These are phyloP conservation scores for Lactarius sanguifluus DNA, from an alignment of 768 basidiomycete genomes.

Conservation along the genomic window DNA sequence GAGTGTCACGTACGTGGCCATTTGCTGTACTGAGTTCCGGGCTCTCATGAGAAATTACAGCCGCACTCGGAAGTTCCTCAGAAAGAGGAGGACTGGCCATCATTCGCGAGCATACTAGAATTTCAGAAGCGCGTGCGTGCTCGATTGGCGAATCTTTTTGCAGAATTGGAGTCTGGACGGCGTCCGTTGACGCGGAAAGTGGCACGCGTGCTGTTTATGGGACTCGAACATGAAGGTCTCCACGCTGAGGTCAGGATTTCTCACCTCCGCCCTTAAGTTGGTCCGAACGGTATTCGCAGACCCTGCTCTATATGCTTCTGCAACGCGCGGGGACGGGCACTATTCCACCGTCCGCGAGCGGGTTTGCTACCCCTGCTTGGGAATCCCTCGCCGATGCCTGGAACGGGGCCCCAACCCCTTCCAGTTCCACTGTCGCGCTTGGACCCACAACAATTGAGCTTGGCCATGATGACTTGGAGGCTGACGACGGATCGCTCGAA, in stretches of 20 bases:
- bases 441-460: slow-evolving; percentile 59
- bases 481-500: slow-evolving; percentile 48
- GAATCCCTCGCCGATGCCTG: slow-evolving; percentile 48
- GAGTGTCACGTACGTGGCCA: slow-evolving; percentile 68
- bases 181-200: slow-evolving; percentile 57
- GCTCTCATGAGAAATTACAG: slow-evolving; percentile 40
- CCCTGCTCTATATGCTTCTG: slow-evolving; percentile 91
- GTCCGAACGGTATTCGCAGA: slow-evolving; percentile 41
- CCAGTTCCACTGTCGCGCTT: slow-evolving; percentile 49
- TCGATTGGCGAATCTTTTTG: slow-evolving; percentile 72
- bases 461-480: slow-evolving; percentile 84
- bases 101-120: slow-evolving; percentile 60
- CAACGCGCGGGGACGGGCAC: slow-evolving; percentile 79
- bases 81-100: slow-evolving; percentile 84
- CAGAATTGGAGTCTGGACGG: slow-evolving; percentile 57
- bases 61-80: slow-evolving; percentile 87
- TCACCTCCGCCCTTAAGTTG: neutral
- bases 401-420: slow-evolving; percentile 48
- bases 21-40: slow-evolving; percentile 5
- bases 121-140: slow-evolving; percentile 78
- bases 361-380: slow-evolving; percentile 76
- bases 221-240: slow-evolving; percentile 85
- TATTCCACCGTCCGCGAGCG: slow-evolving; percentile 71
- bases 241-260: slow-evolving; percentile 64
- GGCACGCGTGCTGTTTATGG: slow-evolving; percentile 85